These are phyloP conservation scores for Phoma sp. DNA, from an alignment of 2,329 filamentous ascomycete genomes.

Conservation along the genomic window DNA sequence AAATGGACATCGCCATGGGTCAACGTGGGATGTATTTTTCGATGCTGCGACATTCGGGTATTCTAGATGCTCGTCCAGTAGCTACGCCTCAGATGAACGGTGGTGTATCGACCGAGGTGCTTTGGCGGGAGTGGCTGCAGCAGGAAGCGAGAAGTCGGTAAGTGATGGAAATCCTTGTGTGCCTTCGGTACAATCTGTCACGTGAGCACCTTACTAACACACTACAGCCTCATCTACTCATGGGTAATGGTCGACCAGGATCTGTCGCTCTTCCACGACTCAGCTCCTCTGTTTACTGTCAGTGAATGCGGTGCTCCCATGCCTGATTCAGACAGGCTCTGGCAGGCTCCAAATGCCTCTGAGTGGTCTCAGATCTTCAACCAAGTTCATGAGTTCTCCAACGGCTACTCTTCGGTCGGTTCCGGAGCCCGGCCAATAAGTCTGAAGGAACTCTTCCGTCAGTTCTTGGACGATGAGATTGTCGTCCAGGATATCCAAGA, in stretches of 20 bases:
- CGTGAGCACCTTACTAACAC: conserved; percentile 33
- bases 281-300: conserved; percentile 62
- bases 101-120: conserved; percentile 53
- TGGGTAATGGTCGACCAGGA: conserved; percentile 79
- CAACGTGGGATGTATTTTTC: conserved; percentile 76
- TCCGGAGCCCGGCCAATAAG: conserved; percentile 63
- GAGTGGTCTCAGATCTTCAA: conserved; percentile 68
- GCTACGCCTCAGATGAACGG: conserved; percentile 56
- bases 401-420: conserved; percentile 61
- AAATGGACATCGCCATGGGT: conserved; percentile 78
- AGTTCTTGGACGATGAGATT: conserved; percentile 70
- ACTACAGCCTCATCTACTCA: conserved; percentile 69
- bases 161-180: conserved; percentile 34
- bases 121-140: conserved; percentile 70
- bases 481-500: conserved; percentile 54
- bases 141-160: conserved; percentile 69
- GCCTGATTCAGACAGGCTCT: conserved; percentile 67
- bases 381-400: conserved; percentile 62
- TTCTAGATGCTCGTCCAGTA: conserved; percentile 62
- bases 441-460: conserved; percentile 69
- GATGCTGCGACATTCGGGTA: conserved; percentile 73
- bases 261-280: conserved; percentile 50
- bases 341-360: conserved; percentile 64
- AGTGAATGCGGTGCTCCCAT: conserved; percentile 70
- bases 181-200: conserved; percentile 22